A percentile compares a stretch with the other conserved stretches of the same genome.
Evolutionary conservation across 2,329 filamentous ascomycete species (phyloP).

Genomic region (Botrytis fragariae): DNA sequence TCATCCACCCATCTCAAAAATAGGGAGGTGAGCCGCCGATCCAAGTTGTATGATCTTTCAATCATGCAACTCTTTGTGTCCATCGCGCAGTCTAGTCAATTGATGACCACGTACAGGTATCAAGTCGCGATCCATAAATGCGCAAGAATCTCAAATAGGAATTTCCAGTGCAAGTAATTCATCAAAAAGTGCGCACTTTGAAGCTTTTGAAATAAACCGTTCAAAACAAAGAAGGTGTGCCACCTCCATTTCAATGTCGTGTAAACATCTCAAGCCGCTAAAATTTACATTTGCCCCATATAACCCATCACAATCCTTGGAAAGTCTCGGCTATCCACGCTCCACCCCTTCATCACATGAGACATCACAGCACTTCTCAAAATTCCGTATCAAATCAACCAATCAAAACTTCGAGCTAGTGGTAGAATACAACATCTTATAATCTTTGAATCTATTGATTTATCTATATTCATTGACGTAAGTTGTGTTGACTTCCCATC

Average conservation of each 20-base stretch:
- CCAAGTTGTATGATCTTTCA: neutral
- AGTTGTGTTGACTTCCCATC: neutral
- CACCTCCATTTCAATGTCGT: neutral
- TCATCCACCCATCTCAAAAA: neutral
- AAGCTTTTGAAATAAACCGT: neutral
- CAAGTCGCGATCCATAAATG: neutral
- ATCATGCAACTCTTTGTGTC: neutral
- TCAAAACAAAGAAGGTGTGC: neutral
- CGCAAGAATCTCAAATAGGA: neutral
- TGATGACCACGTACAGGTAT: neutral
- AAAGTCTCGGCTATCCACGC: slow-evolving; percentile 1
- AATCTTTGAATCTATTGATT: neutral
- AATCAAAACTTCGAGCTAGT: neutral
- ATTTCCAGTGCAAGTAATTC: neutral
- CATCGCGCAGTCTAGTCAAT: neutral
- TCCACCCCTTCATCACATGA: slow-evolving; percentile 11
- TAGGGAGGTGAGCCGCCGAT: neutral
- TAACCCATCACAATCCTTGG: slow-evolving; percentile 1
- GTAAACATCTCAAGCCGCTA: slow-evolving; percentile 3
- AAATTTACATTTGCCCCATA: neutral
- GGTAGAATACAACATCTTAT: neutral
- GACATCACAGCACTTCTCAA: neutral
- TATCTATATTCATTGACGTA: neutral
- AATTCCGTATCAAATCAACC: neutral
- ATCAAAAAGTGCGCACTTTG: neutral